Evolutionary conservation across 371 early-diverging fungal genomes (phyloP), one percentile per base, ranked within the genome.

Genomic region (Parasitella parasitica): DNA sequence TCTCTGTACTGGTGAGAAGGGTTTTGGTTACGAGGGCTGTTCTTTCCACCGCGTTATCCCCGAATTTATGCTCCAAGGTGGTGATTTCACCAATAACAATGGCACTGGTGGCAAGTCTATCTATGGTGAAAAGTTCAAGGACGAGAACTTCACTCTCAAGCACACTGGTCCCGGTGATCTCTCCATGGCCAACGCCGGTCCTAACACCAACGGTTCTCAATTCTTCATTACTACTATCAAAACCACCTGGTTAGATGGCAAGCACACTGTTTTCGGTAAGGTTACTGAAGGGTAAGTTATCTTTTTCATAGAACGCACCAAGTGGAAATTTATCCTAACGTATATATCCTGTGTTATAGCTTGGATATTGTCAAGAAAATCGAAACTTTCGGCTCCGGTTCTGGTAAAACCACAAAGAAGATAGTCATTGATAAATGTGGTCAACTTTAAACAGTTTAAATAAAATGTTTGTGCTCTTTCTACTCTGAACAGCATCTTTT

Each of bases 21-120:
- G 76, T 69, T 79, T 59, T 54, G 92, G 96, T 53, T 99, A 95
- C 84, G 92, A 93, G 78, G 91, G 87, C 67, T 88, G 87, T 74
- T 74, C 71, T 37, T 98, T 98, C 90, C 99, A 97, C 85, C 87
- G 97, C 66, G 86, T 97, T 61, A 96, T 96, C 66, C 89, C 88
- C 66, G 70, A 93, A 20, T 99, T 99, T 86, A 99, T 99, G 97
- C 86, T 98, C 51, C 99, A 99, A 80, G 99, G 99, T 65, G 99
- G 99, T 66, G 99, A 99, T 84, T 90, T 99, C 81, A 91, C 91
- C 78, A 77, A 81, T 67, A 81, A 83, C 76, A 87, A 99, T 87
- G 99, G 99, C 67, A 98, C 99, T 28, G 99, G 99, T 64, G 91
- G 94, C 65, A 87, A 88, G 80, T 93, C 94, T 77, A 99, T 99